Percentiles rank a stretch among this genome's conserved stretches.
Evolutionary conservation across 257 asterid species (phyloP).

Genomic region (Orobanche coerulescens): DNA sequence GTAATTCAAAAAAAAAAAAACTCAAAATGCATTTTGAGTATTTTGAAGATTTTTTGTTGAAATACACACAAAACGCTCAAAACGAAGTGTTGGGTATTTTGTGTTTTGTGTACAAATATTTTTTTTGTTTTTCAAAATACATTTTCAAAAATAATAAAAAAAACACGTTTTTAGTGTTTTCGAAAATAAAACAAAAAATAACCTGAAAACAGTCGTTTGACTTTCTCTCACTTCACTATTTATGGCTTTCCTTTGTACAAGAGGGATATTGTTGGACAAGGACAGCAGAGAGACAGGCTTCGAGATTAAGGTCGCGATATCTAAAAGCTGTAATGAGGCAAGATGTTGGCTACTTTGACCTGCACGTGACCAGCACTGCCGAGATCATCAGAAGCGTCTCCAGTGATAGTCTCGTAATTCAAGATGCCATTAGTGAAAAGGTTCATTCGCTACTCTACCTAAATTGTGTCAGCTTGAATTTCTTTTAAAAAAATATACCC

Average conservation of each 20-base stretch:
- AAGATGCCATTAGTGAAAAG: slow-evolving; percentile 87
- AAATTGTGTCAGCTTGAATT: no score
- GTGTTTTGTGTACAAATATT: no score
- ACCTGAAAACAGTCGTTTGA: neutral
- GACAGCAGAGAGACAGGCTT: slow-evolving; percentile 92
- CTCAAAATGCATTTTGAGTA: no score
- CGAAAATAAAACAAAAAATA: neutral
- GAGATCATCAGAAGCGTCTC: slow-evolving; percentile 78
- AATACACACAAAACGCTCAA: no score
- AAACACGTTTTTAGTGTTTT: no score
- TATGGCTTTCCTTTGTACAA: slow-evolving; percentile 9
- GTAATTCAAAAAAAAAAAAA: no score
- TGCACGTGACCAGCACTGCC: slow-evolving; percentile 79
- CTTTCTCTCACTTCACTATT: neutral
- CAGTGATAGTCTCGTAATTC: slow-evolving; percentile 71
- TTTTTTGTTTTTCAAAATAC: no score
- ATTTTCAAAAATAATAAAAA: no score
- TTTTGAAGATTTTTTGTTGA: no score
- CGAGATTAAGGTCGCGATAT: slow-evolving; percentile 55
- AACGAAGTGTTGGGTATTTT: no score
- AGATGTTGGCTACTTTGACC: slow-evolving; percentile 87
- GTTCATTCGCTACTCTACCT: slow-evolving; percentile 22
- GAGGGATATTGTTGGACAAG: slow-evolving; percentile 99
- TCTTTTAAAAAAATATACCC: no score
- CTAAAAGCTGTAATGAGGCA: slow-evolving; percentile 86